These are phyloP conservation scores for Cytidiella melzeri DNA, from an alignment of 768 basidiomycete genomes.

Conservation along the genomic window DNA sequence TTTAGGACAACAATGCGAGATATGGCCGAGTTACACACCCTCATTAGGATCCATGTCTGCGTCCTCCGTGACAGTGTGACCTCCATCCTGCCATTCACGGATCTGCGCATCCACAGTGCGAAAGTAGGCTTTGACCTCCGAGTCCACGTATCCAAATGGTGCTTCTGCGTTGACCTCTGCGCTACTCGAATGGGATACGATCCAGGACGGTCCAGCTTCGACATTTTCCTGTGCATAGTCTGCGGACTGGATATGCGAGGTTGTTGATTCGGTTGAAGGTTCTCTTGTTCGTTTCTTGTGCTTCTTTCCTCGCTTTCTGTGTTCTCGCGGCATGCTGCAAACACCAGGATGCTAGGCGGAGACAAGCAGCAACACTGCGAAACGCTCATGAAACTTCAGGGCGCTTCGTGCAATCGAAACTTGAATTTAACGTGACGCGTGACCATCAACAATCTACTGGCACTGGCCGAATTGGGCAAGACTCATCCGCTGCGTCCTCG, in stretches of 20 bases:
- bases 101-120: conserved; percentile 83
- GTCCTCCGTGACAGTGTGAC: conserved; percentile 36
- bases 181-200: conserved; percentile 38
- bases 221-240: conserved; percentile 14
- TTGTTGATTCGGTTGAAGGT: conserved; percentile 15
- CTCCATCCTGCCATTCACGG: conserved; percentile 73
- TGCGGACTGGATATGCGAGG: conserved; percentile 1
- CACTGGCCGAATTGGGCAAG: not conserved
- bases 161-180: conserved; percentile 51
- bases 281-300: conserved; percentile 46
- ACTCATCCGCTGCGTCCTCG: conserved; percentile 9
- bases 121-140: conserved; percentile 91
- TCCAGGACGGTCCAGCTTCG: conserved; percentile 63
- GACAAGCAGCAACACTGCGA: not conserved
- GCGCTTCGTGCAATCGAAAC: not conserved
- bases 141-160: conserved; percentile 87
- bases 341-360: not conserved
- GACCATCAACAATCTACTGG: not conserved
- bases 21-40: conserved; percentile 51
- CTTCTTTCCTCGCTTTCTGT: conserved; percentile 73
- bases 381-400: not conserved
- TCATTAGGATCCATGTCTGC: conserved; percentile 62
- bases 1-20: no score
- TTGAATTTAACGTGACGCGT: not conserved
- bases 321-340: conserved; percentile 62